Conservation (phyloP, 2,329 filamentous ascomycete genomes). For the Rasamsonia emersonii region DNA sequence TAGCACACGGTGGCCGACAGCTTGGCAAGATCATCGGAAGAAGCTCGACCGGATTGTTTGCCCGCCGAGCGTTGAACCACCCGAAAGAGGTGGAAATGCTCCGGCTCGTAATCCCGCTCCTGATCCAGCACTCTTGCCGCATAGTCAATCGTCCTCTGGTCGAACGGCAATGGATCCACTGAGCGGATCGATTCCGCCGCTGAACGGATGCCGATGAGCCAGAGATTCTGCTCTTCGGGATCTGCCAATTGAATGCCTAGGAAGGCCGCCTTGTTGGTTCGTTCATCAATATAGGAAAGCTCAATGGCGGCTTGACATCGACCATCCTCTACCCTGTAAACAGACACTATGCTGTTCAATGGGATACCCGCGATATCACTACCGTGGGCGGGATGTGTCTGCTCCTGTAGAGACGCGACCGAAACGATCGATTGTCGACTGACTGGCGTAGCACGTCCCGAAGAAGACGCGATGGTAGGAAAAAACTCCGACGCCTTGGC, state of each 20-base stretch:
- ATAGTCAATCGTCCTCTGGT: slow-evolving; percentile 53
- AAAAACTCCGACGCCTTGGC: slow-evolving; percentile 58
- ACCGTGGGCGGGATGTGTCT: slow-evolving; percentile 48
- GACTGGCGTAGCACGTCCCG: slow-evolving; percentile 33
- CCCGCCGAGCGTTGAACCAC: slow-evolving; percentile 55
- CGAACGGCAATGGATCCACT: slow-evolving; percentile 45
- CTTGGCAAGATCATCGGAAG: slow-evolving; percentile 59
- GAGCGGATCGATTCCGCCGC: slow-evolving; percentile 50
- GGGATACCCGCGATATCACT: slow-evolving; percentile 49
- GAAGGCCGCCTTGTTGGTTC: slow-evolving; percentile 50
- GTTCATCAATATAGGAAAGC: slow-evolving; percentile 59
- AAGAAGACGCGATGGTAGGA: slow-evolving; percentile 39
- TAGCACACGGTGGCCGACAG: slow-evolving; percentile 58
- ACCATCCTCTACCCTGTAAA: slow-evolving; percentile 59
- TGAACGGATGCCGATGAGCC: slow-evolving; percentile 54
- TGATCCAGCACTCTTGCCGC: slow-evolving; percentile 55
- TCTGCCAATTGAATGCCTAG: slow-evolving; percentile 58
- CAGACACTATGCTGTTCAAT: slow-evolving; percentile 58
- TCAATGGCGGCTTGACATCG: slow-evolving; percentile 56
- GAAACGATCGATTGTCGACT: slow-evolving; percentile 52
- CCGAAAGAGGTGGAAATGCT: slow-evolving; percentile 59
- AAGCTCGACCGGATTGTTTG: slow-evolving; percentile 49
- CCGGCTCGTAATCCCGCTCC: slow-evolving; percentile 60
- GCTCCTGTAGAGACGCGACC: slow-evolving; percentile 52
- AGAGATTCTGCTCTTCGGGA: slow-evolving; percentile 56